phyloP scores from a whole-genome alignment of 2,329 filamentous ascomycete genomes.

The Ophiostoma perfectum region DNA sequence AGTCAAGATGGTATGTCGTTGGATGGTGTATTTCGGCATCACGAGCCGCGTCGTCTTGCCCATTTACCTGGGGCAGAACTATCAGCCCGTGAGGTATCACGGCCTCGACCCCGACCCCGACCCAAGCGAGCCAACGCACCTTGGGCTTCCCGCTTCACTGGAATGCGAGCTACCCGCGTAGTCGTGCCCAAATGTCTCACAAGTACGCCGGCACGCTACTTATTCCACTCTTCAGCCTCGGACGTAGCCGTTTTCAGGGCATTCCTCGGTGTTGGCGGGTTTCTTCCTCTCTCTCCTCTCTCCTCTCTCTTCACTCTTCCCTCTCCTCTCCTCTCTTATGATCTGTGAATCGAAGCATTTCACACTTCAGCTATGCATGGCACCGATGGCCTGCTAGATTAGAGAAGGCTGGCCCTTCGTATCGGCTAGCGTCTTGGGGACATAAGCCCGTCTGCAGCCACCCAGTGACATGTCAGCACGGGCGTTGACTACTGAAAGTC shows the following conservation, averaged over 20 bases:
- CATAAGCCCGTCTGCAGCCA: background rate
- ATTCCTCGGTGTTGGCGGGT: background rate
- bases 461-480: background rate
- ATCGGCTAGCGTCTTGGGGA: background rate
- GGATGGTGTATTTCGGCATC: too few relatives aligned
- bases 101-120: background rate
- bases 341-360: background rate
- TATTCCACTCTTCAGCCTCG: background rate
- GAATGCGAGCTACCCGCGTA: background rate
- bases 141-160: background rate
- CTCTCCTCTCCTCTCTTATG: background rate
- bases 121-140: background rate
- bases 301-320: background rate
- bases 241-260: constrained; percentile 3
- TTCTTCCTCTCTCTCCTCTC: background rate
- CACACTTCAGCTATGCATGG: background rate
- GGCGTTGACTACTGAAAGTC: background rate
- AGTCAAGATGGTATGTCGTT: too few relatives aligned
- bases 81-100: background rate
- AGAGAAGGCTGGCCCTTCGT: background rate
- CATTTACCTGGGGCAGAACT: background rate
- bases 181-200: constrained; percentile 1
- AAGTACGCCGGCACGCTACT: background rate
- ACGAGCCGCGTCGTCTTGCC: background rate
- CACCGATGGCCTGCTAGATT: background rate